phyloP scores from a whole-genome alignment of 495 filamentous ascomycete species.

The Chaetomium fimeti region DNA sequence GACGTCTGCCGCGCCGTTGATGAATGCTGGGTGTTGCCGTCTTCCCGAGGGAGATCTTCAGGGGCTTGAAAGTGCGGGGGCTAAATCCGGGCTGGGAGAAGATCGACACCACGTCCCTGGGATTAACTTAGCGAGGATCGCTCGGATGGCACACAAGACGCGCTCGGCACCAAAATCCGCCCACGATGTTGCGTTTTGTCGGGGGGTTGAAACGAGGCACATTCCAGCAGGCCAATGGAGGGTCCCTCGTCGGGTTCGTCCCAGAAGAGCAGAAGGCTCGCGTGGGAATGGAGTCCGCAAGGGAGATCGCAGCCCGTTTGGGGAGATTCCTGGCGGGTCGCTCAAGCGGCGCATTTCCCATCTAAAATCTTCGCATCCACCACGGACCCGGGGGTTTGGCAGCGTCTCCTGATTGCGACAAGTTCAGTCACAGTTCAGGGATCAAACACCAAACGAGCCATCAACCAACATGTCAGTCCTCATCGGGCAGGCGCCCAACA shows the following conservation, averaged over 20 bases:
- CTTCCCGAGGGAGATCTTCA: slow-evolving; percentile 19
- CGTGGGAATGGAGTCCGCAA: slow-evolving; percentile 14
- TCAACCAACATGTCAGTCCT: slow-evolving; percentile 24
- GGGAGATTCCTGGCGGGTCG: slow-evolving; percentile 4
- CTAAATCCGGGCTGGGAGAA: slow-evolving; percentile 9
- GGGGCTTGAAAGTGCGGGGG: slow-evolving; percentile 16
- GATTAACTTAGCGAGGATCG: slow-evolving; percentile 4
- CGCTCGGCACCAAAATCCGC: slow-evolving; percentile 10
- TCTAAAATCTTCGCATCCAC: slow-evolving; percentile 15
- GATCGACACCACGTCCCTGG: slow-evolving; percentile 4
- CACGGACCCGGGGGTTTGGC: neutral
- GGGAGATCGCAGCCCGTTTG: slow-evolving; percentile 12
- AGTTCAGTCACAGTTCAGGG: neutral
- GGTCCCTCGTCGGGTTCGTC: neutral
- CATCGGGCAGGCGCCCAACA: slow-evolving; percentile 31
- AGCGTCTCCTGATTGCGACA: neutral
- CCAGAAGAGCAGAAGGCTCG: neutral
- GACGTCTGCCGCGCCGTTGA: neutral
- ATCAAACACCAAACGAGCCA: neutral
- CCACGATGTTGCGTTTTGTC: neutral
- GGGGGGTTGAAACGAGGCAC: slow-evolving; percentile 12
- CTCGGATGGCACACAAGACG: neutral
- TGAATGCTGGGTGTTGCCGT: neutral
- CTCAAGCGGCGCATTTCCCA: neutral
- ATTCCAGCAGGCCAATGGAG: neutral